Evolutionary conservation across 1,139 yeast species (phyloP).

Genomic region (Diutina ranongensis): DNA sequence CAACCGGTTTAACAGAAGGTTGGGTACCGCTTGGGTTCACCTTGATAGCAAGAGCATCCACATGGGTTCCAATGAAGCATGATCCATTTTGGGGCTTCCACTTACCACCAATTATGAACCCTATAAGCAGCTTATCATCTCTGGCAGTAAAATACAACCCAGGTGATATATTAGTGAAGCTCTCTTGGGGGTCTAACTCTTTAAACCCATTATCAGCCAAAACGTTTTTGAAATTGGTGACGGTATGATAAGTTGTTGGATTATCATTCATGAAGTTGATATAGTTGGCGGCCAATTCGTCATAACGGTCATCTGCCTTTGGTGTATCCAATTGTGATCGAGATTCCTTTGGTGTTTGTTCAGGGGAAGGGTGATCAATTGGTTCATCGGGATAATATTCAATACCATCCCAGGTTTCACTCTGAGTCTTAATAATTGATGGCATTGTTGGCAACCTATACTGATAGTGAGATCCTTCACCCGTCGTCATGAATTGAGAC

Average conservation of each 20-base stretch:
- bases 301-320: constrained; percentile 8
- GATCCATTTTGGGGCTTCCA: constrained; percentile 50
- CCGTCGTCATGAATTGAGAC: neutral
- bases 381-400: neutral
- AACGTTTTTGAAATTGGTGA: constrained; percentile 17
- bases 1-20: constrained; percentile 18
- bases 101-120: constrained; percentile 43
- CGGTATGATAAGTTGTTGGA: constrained; percentile 34
- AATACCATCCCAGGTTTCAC: neutral
- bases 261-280: constrained; percentile 26
- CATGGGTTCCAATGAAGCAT: constrained; percentile 49
- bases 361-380: neutral
- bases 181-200: constrained; percentile 18
- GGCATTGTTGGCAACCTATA: neutral
- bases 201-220: constrained; percentile 21
- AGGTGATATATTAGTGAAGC: constrained; percentile 14
- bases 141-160: constrained; percentile 23
- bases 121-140: constrained; percentile 29
- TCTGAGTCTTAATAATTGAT: neutral
- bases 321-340: neutral
- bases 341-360: neutral
- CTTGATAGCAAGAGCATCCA: constrained; percentile 46
- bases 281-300: constrained; percentile 19
- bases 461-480: neutral
- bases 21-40: constrained; percentile 48